Conservation (phyloP, 495 filamentous ascomycete genomes). For the Penicillium cosmopolitanum region DNA sequence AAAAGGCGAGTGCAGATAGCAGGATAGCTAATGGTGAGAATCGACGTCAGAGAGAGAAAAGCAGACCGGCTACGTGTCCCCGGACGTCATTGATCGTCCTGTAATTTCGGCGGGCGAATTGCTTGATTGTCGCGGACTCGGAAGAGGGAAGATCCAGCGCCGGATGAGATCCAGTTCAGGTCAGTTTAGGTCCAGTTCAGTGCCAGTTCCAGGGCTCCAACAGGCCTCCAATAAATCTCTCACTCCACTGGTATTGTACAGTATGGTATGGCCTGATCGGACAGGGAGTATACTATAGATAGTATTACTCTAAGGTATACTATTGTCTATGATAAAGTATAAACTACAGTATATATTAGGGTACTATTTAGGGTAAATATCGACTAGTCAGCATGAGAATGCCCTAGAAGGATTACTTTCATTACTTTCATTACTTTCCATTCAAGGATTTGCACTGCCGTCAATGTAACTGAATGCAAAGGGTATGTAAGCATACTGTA, state of each 20-base stretch:
- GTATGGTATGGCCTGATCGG: background rate
- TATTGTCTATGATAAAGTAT: too few species aligned
- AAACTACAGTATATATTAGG: background rate
- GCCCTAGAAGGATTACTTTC: background rate
- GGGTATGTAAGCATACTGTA: background rate
- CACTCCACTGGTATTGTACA: constrained; percentile 9
- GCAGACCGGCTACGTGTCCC: background rate
- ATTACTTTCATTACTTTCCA: too few species aligned
- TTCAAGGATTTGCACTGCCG: too few species aligned
- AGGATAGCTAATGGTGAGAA: constrained; percentile 3
- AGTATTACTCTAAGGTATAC: too few species aligned
- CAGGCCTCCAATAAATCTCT: constrained; percentile 34
- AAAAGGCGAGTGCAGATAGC: background rate
- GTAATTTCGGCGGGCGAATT: constrained; percentile 23
- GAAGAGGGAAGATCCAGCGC: constrained; percentile 33
- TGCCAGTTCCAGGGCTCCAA: constrained; percentile 26
- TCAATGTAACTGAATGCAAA: too few species aligned
- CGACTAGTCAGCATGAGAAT: background rate
- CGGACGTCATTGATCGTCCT: constrained; percentile 26
- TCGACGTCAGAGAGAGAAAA: constrained; percentile 10
- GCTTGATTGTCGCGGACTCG: constrained; percentile 26
- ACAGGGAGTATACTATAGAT: background rate
- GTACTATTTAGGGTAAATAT: too few species aligned
- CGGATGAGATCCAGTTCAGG: background rate
- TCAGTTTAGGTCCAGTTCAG: too few species aligned